Conservation (phyloP, 306 rosid genomes). For the Prunus mongolica region DNA sequence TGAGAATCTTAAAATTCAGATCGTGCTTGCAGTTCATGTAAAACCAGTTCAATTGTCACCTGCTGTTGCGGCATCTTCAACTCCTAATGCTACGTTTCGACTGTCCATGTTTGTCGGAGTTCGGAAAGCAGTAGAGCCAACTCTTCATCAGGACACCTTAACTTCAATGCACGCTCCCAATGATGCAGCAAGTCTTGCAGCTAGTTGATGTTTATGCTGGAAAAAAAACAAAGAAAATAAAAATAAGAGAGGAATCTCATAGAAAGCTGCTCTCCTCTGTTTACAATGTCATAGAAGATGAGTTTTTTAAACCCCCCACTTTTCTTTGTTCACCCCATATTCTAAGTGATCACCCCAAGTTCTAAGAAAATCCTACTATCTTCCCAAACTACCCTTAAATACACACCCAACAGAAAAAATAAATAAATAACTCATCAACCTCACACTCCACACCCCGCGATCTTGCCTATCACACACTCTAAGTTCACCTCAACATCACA, state of each 20-base stretch:
- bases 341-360: too few species aligned
- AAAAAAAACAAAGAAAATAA: background rate
- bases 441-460: too few species aligned
- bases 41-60: background rate
- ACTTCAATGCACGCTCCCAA: slow-evolving; percentile 62
- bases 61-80: background rate
- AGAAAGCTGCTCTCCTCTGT: slow-evolving; percentile 84
- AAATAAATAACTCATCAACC: too few species aligned
- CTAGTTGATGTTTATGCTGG: slow-evolving; percentile 85
- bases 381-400: rapidly evolving
- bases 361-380: too few species aligned
- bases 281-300: slow-evolving; percentile 67
- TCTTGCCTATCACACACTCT: too few species aligned
- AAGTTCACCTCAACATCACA: too few species aligned
- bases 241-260: slow-evolving; percentile 33
- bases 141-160: slow-evolving; percentile 70
- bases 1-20: background rate
- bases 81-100: background rate
- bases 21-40: background rate
- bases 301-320: too few species aligned
- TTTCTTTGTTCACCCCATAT: too few species aligned
- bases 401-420: too few species aligned
- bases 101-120: slow-evolving; percentile 15
- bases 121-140: slow-evolving; percentile 63
- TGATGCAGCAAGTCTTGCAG: slow-evolving; percentile 79